These are phyloP conservation scores for Ascomycota sp. DNA, from an alignment of 2,329 filamentous ascomycete genomes.

Conservation along the genomic window DNA sequence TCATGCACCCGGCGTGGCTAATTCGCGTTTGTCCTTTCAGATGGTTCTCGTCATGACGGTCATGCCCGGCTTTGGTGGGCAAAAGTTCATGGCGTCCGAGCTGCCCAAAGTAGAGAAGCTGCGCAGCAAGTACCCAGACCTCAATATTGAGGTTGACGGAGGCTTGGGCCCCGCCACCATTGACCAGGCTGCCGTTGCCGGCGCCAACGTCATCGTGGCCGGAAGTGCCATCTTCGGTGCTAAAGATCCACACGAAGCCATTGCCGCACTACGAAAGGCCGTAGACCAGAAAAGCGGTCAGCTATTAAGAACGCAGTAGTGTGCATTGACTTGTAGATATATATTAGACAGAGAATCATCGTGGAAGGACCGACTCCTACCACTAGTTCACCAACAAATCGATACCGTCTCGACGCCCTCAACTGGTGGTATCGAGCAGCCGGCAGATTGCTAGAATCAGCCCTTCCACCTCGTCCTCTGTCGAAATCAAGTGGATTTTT, in stretches of 20 bases:
- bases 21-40: slow-evolving; percentile 21
- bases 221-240: slow-evolving; percentile 92
- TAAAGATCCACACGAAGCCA: slow-evolving; percentile 70
- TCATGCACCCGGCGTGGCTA: neutral
- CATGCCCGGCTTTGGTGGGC: slow-evolving; percentile 87
- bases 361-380: neutral
- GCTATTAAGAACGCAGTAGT: too few relatives aligned
- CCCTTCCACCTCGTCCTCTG: slow-evolving; percentile 33
- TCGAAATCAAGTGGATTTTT: too few relatives aligned
- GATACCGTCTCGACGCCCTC: neutral
- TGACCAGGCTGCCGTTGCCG: slow-evolving; percentile 81
- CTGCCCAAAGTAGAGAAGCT: slow-evolving; percentile 82
- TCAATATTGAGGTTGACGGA: slow-evolving; percentile 96
- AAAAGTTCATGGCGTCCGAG: slow-evolving; percentile 95
- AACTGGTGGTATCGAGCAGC: too few relatives aligned
- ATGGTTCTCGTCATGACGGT: slow-evolving; percentile 99
- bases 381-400: neutral
- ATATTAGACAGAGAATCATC: too few relatives aligned
- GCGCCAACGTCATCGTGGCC: slow-evolving; percentile 94
- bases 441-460: slow-evolving; percentile 32
- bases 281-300: slow-evolving; percentile 42
- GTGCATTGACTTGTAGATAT: too few relatives aligned
- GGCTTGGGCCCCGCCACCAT: slow-evolving; percentile 77
- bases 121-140: slow-evolving; percentile 63
- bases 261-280: slow-evolving; percentile 56